Evolutionary conservation across 2,329 filamentous ascomycete species (phyloP).

Genomic region (Fusarium sp.): DNA sequence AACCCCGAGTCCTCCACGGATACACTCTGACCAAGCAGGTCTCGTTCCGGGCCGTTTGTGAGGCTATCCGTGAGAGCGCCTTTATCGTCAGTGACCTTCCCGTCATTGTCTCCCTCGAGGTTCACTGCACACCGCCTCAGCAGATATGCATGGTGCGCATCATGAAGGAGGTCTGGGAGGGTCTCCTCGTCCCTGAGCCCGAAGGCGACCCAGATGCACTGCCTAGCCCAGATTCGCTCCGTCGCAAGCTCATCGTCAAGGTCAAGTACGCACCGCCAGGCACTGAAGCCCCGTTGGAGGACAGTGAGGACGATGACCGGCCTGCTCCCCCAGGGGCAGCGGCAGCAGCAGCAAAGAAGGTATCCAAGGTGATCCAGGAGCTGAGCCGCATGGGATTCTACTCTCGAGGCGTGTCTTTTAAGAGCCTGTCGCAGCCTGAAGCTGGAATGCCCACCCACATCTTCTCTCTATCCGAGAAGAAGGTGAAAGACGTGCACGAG

Average conservation of each 20-base stretch:
- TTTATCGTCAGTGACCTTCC: slow-evolving; percentile 82
- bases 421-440: slow-evolving; percentile 78
- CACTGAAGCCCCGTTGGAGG: slow-evolving; percentile 44
- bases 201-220: slow-evolving; percentile 61
- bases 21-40: slow-evolving; percentile 92
- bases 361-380: slow-evolving; percentile 74
- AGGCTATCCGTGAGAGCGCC: slow-evolving; percentile 80
- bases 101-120: slow-evolving; percentile 93
- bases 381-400: slow-evolving; percentile 84
- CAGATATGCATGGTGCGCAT: slow-evolving; percentile 93
- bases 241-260: slow-evolving; percentile 84
- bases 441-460: slow-evolving; percentile 73
- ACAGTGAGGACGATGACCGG: slow-evolving; percentile 50
- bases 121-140: slow-evolving; percentile 83
- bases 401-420: slow-evolving; percentile 85
- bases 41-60: slow-evolving; percentile 86
- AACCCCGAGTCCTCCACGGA: slow-evolving; percentile 85
- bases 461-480: slow-evolving; percentile 73
- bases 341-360: slow-evolving; percentile 63
- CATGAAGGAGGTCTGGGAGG: slow-evolving; percentile 87
- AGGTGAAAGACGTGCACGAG: slow-evolving; percentile 70
- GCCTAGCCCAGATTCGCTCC: slow-evolving; percentile 75
- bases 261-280: slow-evolving; percentile 73
- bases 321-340: slow-evolving; percentile 47
- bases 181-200: slow-evolving; percentile 70